Evolutionary conservation across 805 yeast genomes (phyloP).

Genomic region (Barnettozyma salicaria): DNA sequence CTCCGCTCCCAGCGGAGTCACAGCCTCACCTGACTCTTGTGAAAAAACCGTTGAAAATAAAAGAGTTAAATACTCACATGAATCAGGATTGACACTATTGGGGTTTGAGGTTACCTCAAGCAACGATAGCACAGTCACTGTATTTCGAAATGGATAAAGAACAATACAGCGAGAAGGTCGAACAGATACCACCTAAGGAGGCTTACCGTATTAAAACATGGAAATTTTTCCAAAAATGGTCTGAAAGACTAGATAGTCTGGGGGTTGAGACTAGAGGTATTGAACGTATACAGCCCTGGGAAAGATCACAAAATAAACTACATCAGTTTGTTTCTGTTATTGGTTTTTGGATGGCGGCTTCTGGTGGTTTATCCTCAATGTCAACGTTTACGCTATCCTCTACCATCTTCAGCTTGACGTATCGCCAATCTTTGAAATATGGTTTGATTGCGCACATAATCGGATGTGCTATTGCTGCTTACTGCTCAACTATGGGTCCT

Average conservation of each 20-base stretch:
- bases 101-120: too few relatives aligned
- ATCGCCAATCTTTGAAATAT: constrained; percentile 52
- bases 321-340: constrained; percentile 41
- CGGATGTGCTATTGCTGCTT: constrained; percentile 77
- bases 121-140: too few relatives aligned
- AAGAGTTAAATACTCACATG: too few relatives aligned
- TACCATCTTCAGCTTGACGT: constrained; percentile 59
- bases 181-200: neutral
- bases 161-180: constrained; percentile 8
- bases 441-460: constrained; percentile 59
- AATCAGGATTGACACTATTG: neutral
- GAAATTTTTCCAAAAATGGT: constrained; percentile 28
- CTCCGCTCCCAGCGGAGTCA: too few relatives aligned
- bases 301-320: constrained; percentile 40
- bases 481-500: constrained; percentile 85
- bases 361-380: constrained; percentile 88
- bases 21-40: too few relatives aligned
- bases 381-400: constrained; percentile 78
- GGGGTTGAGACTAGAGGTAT: constrained; percentile 79
- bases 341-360: constrained; percentile 80
- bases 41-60: too few relatives aligned
- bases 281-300: constrained; percentile 64
- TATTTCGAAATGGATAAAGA: constrained; percentile 7
- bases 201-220: constrained; percentile 18
- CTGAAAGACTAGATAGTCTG: constrained; percentile 42